Base-by-base conservation (phyloP, 306 rosid species). In the Fragaria nilgerrensis region DNA sequence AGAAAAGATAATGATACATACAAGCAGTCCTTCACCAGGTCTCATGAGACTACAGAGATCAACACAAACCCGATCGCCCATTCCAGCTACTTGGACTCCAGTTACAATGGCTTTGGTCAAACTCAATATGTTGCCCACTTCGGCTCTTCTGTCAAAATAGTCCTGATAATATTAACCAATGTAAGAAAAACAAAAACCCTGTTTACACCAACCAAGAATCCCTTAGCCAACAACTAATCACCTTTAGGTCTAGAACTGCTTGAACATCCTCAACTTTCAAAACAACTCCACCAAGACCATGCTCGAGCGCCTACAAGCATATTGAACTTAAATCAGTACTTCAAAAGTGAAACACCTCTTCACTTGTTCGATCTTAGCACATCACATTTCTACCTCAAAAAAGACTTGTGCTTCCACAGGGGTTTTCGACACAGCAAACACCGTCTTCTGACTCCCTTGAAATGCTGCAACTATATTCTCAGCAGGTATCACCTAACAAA, bases 11-110 rank as follows among this genome's bases (percentile, higher is more conserved):
- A 72, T 5, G 23, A 58, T 82, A 36, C 84, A 56, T 85, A 92
- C 98, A 19, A 94, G 88, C 84, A 94, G 96, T 82, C 96, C 97
- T 92, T 94, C 98, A 58, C 98, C 95, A 0, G 95, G 96, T 75
- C 81, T 90, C 96, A 92, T 88, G 72, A 94, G 92, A 83, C 93
- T 88, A 74, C 97, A 94, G 43, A 94, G 97, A 81, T 94, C 98
- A 2, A 94, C 97, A 77, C 97, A 94, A 79, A 92, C 95, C 8
- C 96, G 96, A 87, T 94, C 98, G 37, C 98, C 97, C 96, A 94
- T 92, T 79, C 98, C 96, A 77, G 80, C 85, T 29, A 81, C 91
- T 63, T 92, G 88, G 73, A 92, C 87, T 44, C 68, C 69, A 76
- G 92, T 88, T 75, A 94, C 87, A 7, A 88, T 84, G 70, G 91